phyloP scores from a whole-genome alignment of 768 basidiomycete species.

The Galerina marginata region DNA sequence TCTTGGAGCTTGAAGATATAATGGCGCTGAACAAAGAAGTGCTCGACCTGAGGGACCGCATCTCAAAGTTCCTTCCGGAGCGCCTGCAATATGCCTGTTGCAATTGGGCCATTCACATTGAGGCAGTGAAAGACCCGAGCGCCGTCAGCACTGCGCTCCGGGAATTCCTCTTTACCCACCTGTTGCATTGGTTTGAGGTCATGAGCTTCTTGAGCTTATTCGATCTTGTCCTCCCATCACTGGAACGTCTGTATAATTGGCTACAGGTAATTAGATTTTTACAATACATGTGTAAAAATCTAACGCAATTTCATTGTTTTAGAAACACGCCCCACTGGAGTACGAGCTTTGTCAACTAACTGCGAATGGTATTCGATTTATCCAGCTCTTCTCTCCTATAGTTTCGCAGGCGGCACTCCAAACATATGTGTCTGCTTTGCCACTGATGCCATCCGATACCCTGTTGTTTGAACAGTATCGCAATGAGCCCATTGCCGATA shows the following conservation, averaged over 20 bases:
- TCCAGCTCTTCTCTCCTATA: not conserved
- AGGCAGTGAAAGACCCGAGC: not conserved
- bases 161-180: not conserved
- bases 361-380: not conserved
- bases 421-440: not conserved
- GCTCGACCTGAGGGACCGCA: not conserved
- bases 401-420: constrained; percentile 1
- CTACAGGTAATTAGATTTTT: not conserved
- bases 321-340: too few species aligned
- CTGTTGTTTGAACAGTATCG: not conserved
- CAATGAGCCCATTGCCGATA: not conserved
- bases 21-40: not conserved
- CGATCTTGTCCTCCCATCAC: not conserved
- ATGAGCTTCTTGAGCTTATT: constrained; percentile 3
- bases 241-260: not conserved
- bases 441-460: not conserved
- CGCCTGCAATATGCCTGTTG: not conserved
- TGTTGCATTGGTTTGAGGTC: constrained; percentile 7
- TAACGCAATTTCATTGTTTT: too few species aligned
- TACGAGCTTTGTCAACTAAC: not conserved
- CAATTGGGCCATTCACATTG: not conserved
- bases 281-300: too few species aligned
- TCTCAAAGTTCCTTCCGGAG: not conserved
- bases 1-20: not conserved
- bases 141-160: not conserved